phyloP scores from a whole-genome alignment of 345 rosid genomes.

The Pistacia vera region DNA sequence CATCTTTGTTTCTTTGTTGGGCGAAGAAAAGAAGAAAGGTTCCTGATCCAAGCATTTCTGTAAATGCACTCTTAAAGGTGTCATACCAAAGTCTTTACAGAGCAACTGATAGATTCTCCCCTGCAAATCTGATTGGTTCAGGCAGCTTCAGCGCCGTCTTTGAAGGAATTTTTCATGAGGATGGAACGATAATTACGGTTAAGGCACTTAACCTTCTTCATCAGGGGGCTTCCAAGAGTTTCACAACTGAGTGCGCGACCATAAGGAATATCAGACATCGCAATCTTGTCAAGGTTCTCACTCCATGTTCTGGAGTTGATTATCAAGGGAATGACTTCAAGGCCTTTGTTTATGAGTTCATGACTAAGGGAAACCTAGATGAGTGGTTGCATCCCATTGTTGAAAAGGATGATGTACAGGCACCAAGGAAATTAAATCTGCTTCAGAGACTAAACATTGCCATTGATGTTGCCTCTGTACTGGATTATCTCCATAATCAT shows the following conservation, averaged over 20 bases:
- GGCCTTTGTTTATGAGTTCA: slow-evolving; percentile 18
- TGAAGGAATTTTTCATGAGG: slow-evolving; percentile 2
- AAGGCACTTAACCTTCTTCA: slow-evolving; percentile 17
- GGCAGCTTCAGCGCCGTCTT: slow-evolving; percentile 4
- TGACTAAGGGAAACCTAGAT: slow-evolving; percentile 16
- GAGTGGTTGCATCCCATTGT: slow-evolving; percentile 6
- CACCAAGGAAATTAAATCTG: background rate
- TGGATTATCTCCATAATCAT: background rate
- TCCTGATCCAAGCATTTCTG: too few relatives aligned
- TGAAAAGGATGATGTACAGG: background rate
- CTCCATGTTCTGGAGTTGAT: slow-evolving; percentile 16
- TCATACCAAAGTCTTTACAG: background rate
- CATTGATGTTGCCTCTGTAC: slow-evolving; percentile 1
- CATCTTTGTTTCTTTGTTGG: too few relatives aligned
- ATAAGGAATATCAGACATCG: slow-evolving; percentile 2
- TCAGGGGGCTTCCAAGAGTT: slow-evolving; percentile 4
- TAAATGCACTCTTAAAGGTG: background rate
- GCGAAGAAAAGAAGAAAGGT: too few relatives aligned
- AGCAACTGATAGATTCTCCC: slow-evolving; percentile 1
- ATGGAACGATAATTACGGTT: background rate
- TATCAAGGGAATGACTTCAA: slow-evolving; percentile 17
- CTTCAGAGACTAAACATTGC: background rate
- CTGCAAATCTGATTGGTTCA: background rate
- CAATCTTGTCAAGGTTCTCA: slow-evolving; percentile 16
- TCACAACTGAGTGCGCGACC: background rate